Base-by-base conservation (phyloP, 768 basidiomycete species). In the Mycena floridula region DNA sequence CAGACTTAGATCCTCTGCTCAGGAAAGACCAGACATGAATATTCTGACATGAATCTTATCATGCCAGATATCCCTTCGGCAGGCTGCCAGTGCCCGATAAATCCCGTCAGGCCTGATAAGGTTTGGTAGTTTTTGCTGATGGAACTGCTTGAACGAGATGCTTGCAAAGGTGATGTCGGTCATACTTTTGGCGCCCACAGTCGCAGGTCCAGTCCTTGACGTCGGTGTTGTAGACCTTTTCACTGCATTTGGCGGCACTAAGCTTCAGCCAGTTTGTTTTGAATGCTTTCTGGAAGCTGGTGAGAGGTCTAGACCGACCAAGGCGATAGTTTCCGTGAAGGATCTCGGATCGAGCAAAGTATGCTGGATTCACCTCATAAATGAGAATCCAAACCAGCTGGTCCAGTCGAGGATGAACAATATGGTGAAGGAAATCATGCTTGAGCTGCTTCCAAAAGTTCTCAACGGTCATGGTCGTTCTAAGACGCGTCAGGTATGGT, bases 381-480 rank as follows among this genome's bases (percentile, higher is more conserved):
- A 58, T 53, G 5, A 66, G 37, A 42, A 66, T 56, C 51, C 55
- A 62, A 8, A 66, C 50, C 11, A 62, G 52, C 8, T 63, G 62
- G 32, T 67, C 59, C 1, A 64, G 44, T 5, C 56, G 57, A 8
- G 64, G 62, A 9, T 50, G 55, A 16, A 47, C 38, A 7, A 52
- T 16, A 30, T 54, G 43, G 39, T 58, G 57, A 15, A 65, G 55
- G 42, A 48, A 51, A 24, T 56, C 42, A 25, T 65, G 64, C 40
- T 64, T 65, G 3, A 65, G 48, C 23, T 58, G 56, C 2, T 44
- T n/a, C 60, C 60, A 64, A 45, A 59, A 59, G 47, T 61, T 63
- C 43, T 65, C 59, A n/a, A 56, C 58, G 22, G 23, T 47, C 60
- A 64, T 65, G 3, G 62, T 66, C 0, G 59, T 65, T 2, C 54